Conservation (phyloP, 2,329 filamentous ascomycete species). For the Thelonectria blattea region DNA sequence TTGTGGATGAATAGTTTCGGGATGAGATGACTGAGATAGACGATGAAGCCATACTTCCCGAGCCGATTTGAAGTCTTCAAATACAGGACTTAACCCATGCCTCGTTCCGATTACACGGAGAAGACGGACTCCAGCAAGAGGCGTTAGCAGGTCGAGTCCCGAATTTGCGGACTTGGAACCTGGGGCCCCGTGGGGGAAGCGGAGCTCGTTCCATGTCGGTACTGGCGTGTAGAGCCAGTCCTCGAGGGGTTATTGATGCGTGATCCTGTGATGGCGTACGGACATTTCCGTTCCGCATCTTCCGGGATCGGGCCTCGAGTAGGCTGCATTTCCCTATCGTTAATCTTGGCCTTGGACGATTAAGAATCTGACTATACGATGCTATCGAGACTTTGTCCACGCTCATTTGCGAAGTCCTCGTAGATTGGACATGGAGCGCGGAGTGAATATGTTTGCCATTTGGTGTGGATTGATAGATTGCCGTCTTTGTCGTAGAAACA, state of each 20-base stretch:
- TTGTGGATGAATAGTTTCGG: not conserved
- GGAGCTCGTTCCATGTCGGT: not conserved
- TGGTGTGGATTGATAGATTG: no score
- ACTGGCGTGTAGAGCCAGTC: not conserved
- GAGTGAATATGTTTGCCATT: no score
- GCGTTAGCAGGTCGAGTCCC: conserved; percentile 8
- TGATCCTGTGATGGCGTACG: not conserved
- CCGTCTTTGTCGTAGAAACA: no score
- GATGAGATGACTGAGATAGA: not conserved
- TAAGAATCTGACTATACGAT: no score
- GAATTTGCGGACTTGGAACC: conserved; percentile 24
- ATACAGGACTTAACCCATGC: conserved; percentile 2
- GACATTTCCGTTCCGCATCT: not conserved
- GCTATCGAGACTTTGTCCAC: no score
- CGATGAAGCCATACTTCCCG: not conserved
- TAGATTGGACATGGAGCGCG: no score
- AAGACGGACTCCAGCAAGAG: not conserved
- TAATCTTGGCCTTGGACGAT: not conserved
- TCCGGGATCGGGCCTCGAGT: not conserved
- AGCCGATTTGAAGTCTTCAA: conserved; percentile 10
- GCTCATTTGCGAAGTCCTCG: no score
- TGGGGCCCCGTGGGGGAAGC: conserved; percentile 18
- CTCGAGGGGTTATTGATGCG: not conserved
- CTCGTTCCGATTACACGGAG: not conserved
- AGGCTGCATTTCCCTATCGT: not conserved